Base-by-base conservation (phyloP, 805 yeast species). In the Spathaspora passalidarum region DNA sequence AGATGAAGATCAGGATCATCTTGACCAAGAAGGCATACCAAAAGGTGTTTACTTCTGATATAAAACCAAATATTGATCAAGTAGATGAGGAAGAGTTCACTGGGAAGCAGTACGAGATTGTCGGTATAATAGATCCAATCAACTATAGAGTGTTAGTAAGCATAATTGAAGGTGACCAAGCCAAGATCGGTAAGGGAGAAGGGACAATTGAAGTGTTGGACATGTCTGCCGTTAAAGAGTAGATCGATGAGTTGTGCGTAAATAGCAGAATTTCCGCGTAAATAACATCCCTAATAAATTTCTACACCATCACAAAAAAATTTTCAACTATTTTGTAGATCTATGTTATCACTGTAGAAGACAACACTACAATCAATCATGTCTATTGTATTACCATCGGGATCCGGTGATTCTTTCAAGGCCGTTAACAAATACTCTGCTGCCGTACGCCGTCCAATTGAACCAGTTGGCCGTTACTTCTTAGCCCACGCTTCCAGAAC, bases 401-500 rank as follows among this genome's bases (percentile, higher is more conserved):
- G 65, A 32, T 57, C 58, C 40, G 68, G 76, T 48, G 78, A 79
- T 23, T 72, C 77, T 35, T 76, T 79, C 67, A 76, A 75, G 56
- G 72, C 78, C 25, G 67, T 60, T 43, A 67, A 79, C 53, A 71
- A 74, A 46, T 80, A 73, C 64, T 60, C 86, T 40, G 77, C 80
- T 19, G 76, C 90, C 40, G 76, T 77, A 40, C 85, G 86, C 57
- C 86, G 96, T 66, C 84, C 92, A 49, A 76, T 91, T 52, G 99
- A 94, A 73, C 98, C 99, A 32, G 97, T 92, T 55, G 99, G 99
- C 47, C 92, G 95, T 51, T 87, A 80, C 65, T 94, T 91, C 75
- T 75, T 94, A 58, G 97, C 97, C 43, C 99, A 94, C 63, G 98
- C 98, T 48, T 83, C 96, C 56, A 87, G 99, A 78, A 81, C 95